These are phyloP conservation scores for Tricholoma sp. DNA, from an alignment of 768 basidiomycete species.

Conservation along the genomic window DNA sequence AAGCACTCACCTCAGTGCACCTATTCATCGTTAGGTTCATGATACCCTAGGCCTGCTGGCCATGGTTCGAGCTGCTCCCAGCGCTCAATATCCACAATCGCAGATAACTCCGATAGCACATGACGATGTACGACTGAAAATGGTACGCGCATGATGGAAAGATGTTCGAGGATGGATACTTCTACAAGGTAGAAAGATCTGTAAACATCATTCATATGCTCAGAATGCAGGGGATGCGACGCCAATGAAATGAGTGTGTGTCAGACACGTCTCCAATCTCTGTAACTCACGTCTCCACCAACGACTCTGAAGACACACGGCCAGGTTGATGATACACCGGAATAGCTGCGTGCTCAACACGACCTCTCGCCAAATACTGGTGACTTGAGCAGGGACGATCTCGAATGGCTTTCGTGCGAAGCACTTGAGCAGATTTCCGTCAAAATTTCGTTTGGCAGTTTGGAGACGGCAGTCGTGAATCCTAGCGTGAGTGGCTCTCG, in stretches of 20 bases:
- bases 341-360: slow-evolving; percentile 35
- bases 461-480: slow-evolving; percentile 34
- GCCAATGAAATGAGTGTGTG: slow-evolving; percentile 35
- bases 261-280: slow-evolving; percentile 30
- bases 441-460: slow-evolving; percentile 38
- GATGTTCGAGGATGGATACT: slow-evolving; percentile 32
- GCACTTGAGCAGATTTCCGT: slow-evolving; percentile 1
- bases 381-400: slow-evolving; percentile 41
- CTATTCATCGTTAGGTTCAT: slow-evolving; percentile 30
- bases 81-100: slow-evolving; percentile 1
- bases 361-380: slow-evolving; percentile 37
- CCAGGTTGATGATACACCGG: slow-evolving; percentile 38
- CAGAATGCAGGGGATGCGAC: slow-evolving; percentile 30
- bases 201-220: slow-evolving; percentile 20
- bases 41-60: slow-evolving; percentile 35
- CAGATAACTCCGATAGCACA: not conserved
- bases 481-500: slow-evolving; percentile 26
- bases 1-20: slow-evolving; percentile 7
- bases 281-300: slow-evolving; percentile 11
- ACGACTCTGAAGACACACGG: slow-evolving; percentile 19
- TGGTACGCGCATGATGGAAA: slow-evolving; percentile 30
- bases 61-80: slow-evolving; percentile 20
- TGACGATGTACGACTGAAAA: slow-evolving; percentile 19
- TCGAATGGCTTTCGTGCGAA: slow-evolving; percentile 23
- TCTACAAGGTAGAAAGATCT: slow-evolving; percentile 20